Evolutionary conservation across 495 filamentous ascomycete species (phyloP).

Genomic region (Penicillium parvum): DNA sequence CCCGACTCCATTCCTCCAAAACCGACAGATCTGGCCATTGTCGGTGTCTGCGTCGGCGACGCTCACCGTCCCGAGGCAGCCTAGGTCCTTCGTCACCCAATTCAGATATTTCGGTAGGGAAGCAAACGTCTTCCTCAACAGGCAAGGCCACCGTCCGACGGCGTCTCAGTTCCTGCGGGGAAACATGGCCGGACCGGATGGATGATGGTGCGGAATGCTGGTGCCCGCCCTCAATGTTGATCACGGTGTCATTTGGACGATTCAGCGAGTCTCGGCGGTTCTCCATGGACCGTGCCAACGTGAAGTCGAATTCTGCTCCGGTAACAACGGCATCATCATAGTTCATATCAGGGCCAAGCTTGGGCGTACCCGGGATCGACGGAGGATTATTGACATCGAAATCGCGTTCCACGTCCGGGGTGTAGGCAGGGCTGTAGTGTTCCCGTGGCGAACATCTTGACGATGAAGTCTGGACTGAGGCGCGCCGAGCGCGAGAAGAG

Average conservation of each 20-base stretch:
- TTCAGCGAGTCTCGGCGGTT: conserved; percentile 32
- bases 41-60: conserved; percentile 51
- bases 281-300: conserved; percentile 27
- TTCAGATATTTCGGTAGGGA: conserved; percentile 76
- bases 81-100: conserved; percentile 64
- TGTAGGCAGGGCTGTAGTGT: conserved; percentile 23
- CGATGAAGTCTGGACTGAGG: conserved; percentile 28
- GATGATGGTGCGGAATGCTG: conserved; percentile 28
- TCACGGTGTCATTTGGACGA: conserved; percentile 46
- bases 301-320: conserved; percentile 43
- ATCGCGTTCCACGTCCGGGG: conserved; percentile 34
- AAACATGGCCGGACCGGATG: conserved; percentile 27
- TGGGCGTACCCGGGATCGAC: conserved; percentile 78
- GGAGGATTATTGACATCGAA: conserved; percentile 97
- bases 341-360: conserved; percentile 53
- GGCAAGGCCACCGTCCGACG: conserved; percentile 49
- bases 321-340: conserved; percentile 77
- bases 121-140: conserved; percentile 89
- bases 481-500: conserved; percentile 24
- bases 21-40: conserved; percentile 69
- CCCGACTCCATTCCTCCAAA: conserved; percentile 83
- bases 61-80: conserved; percentile 39
- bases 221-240: conserved; percentile 52
- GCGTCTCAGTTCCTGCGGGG: conserved; percentile 38
- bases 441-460: conserved; percentile 34